phyloP scores from a whole-genome alignment of 2,329 filamentous ascomycete species.

The Penicillium sp. region DNA sequence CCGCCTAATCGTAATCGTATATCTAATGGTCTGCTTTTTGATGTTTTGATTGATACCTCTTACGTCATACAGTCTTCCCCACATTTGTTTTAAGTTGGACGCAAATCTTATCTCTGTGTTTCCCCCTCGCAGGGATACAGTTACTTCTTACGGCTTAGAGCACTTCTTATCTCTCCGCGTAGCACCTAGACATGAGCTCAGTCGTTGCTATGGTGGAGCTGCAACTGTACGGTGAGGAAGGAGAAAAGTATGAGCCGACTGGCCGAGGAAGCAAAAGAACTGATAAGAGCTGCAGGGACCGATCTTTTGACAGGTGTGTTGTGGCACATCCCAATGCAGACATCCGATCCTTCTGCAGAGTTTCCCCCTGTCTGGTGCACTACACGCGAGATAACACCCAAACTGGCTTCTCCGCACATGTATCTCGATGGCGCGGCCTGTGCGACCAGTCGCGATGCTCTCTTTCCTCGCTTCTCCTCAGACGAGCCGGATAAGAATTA shows the following conservation, averaged over 20 bases:
- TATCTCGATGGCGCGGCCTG: background rate
- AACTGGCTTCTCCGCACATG: background rate
- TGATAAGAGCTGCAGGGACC: background rate
- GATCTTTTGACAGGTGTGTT: background rate
- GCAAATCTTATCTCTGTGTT: background rate
- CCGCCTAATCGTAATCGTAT: conserved; percentile 15
- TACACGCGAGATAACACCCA: background rate
- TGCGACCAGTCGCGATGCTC: background rate
- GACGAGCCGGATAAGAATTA: background rate
- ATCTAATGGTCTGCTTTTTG: background rate
- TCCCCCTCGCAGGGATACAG: conserved; percentile 9
- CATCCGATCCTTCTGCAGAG: background rate
- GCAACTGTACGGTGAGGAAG: too few species aligned
- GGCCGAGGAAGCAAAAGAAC: background rate
- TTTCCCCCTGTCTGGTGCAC: background rate
- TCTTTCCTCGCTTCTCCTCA: background rate
- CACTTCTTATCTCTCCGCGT: conserved; percentile 5
- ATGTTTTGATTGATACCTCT: conserved; percentile 9
- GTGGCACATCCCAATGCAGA: conserved; percentile 1
- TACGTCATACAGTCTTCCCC: background rate
- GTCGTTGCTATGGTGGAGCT: background rate
- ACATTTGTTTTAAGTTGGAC: background rate
- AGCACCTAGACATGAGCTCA: background rate
- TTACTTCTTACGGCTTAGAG: conserved; percentile 12
- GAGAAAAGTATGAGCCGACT: too few species aligned